These are phyloP conservation scores for Nitzschia sp. DNA, from an alignment of 108 stramenopile species.

Conservation along the genomic window DNA sequence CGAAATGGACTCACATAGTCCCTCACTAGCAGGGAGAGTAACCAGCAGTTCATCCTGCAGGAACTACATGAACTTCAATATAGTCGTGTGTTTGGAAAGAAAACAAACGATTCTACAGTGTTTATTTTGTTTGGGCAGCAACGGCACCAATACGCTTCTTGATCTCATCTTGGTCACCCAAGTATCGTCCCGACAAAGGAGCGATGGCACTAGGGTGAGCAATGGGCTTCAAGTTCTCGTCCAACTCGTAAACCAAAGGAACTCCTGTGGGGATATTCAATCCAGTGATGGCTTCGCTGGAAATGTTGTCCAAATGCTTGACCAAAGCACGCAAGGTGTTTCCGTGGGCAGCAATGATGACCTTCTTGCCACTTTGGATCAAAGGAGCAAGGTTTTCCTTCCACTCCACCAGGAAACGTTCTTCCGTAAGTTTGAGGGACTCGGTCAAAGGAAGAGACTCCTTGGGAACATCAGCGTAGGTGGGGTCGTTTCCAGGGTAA, in stretches of 20 bases:
- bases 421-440: conserved; percentile 86
- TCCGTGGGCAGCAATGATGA: conserved; percentile 98
- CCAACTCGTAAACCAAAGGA: conserved; percentile 90
- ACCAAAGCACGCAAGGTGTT: conserved; percentile 98
- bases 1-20: too few relatives aligned
- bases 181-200: conserved; percentile 80
- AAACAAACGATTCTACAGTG: not conserved
- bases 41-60: too few relatives aligned
- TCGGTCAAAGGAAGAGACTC: conserved; percentile 80
- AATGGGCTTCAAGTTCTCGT: conserved; percentile 90
- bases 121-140: conserved; percentile 88
- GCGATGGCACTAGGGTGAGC: conserved; percentile 82
- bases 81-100: too few relatives aligned
- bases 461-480: conserved; percentile 74
- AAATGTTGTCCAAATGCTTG: conserved; percentile 96
- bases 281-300: conserved; percentile 87
- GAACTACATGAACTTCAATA: too few relatives aligned
- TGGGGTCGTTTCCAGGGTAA: conserved; percentile 88
- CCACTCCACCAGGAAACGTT: conserved; percentile 94
- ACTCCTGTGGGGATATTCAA: conserved; percentile 98
- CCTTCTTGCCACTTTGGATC: conserved; percentile 89
- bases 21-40: too few relatives aligned
- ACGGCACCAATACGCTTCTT: conserved; percentile 88
- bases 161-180: conserved; percentile 89
- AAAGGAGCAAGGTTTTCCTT: conserved; percentile 81